A percentile compares a stretch with the other conserved stretches of the same genome.
These are phyloP conservation scores for Phytophthora vignae DNA, from an alignment of 352 stramenopile genomes.

Conservation along the genomic window DNA sequence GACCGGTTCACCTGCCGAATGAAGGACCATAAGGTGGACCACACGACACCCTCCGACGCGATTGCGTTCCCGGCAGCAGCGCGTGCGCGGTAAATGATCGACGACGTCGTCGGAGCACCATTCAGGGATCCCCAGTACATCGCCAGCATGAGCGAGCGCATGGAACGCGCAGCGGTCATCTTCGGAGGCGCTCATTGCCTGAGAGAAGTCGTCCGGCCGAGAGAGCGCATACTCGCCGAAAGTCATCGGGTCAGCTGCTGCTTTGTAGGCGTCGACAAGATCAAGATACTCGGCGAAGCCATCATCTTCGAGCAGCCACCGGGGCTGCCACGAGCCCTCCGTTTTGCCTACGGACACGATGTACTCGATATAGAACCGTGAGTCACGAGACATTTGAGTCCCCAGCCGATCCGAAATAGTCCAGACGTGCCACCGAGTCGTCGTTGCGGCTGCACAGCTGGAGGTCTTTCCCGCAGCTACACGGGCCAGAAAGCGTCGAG, in stretches of 20 bases:
- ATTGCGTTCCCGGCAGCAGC: not conserved
- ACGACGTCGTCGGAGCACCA: not conserved
- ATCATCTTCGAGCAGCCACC: no score
- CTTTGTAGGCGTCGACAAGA: no score
- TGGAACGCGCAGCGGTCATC: slow-evolving; percentile 4
- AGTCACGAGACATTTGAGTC: no score
- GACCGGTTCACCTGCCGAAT: not conserved
- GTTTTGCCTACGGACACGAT: no score
- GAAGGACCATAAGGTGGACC: slow-evolving; percentile 12
- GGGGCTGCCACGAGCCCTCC: no score
- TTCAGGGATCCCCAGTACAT: not conserved
- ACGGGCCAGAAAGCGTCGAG: not conserved
- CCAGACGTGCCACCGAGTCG: not conserved
- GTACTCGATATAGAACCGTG: no score
- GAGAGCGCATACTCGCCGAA: no score
- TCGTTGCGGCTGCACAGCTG: not conserved
- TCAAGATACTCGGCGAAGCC: no score
- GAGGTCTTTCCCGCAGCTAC: not conserved
- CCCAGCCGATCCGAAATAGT: no score
- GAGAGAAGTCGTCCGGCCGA: no score
- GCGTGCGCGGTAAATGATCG: not conserved
- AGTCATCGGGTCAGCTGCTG: no score
- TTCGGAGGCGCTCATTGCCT: not conserved
- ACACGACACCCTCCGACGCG: not conserved
- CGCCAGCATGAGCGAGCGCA: not conserved